A percentile compares a stretch with the other conserved stretches of the same genome.
Evolutionary conservation across 352 stramenopile genomes (phyloP).

Genomic region (Globisporangium camurandrum): DNA sequence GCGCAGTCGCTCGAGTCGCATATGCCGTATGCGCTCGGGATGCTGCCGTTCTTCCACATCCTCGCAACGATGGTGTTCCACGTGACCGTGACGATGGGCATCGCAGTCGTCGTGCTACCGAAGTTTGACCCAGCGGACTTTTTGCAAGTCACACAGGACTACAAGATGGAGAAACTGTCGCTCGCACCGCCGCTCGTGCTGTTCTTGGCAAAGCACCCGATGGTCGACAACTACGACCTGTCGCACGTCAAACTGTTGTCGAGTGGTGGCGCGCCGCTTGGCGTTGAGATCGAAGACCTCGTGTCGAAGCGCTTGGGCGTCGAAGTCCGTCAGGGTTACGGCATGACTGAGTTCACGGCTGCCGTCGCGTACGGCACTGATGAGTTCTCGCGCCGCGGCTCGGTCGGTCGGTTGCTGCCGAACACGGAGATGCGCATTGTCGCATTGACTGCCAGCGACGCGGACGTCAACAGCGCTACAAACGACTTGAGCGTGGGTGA

Average conservation of each 20-base stretch:
- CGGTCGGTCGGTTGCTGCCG: slow-evolving; percentile 33
- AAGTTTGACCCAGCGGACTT: slow-evolving; percentile 85
- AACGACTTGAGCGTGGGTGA: slow-evolving; percentile 28
- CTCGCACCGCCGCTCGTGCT: slow-evolving; percentile 83
- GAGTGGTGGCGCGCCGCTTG: slow-evolving; percentile 76
- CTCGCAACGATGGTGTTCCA: slow-evolving; percentile 72
- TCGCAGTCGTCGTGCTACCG: slow-evolving; percentile 69
- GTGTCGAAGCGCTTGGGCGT: slow-evolving; percentile 53
- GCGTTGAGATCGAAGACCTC: slow-evolving; percentile 47
- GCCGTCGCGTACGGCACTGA: slow-evolving; percentile 21
- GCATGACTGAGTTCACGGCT: slow-evolving; percentile 50
- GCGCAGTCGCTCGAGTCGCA: slow-evolving; percentile 26
- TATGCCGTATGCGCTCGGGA: slow-evolving; percentile 63
- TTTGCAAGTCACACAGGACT: slow-evolving; percentile 59
- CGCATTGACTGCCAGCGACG: slow-evolving; percentile 29
- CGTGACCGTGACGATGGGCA: slow-evolving; percentile 51
- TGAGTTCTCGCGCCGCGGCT: not conserved
- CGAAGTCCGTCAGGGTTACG: slow-evolving; percentile 42
- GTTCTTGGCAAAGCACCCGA: slow-evolving; percentile 77
- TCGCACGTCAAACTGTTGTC: slow-evolving; percentile 51
- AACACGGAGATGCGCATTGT: slow-evolving; percentile 51
- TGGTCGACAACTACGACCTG: slow-evolving; percentile 86
- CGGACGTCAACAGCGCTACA: too few relatives aligned
- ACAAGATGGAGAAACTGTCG: slow-evolving; percentile 36
- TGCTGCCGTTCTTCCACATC: slow-evolving; percentile 93